Evolutionary conservation across 192 early-diverging fungal genomes (phyloP).

Genomic region (Mortierella claussenii): DNA sequence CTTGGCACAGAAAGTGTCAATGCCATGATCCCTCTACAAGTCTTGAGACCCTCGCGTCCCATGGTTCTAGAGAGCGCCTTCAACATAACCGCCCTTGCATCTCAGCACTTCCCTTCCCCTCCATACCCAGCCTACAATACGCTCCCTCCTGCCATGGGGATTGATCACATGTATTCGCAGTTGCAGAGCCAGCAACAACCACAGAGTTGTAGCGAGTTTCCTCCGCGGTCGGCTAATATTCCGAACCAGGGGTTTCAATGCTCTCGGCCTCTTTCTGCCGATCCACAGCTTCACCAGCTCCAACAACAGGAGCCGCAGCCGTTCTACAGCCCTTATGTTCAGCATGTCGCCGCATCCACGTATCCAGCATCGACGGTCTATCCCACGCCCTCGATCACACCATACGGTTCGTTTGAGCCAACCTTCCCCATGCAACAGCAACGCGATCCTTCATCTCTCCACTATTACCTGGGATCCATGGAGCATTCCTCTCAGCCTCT

Average conservation of each 20-base stretch:
- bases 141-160: not conserved
- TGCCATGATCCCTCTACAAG: slow-evolving; percentile 4
- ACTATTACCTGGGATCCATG: not conserved
- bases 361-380: not conserved
- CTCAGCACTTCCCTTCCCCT: slow-evolving; percentile 1
- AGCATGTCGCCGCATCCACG: not conserved
- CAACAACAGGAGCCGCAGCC: slow-evolving; percentile 1
- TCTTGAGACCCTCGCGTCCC: not conserved
- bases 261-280: not conserved
- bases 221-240: no score
- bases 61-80: not conserved
- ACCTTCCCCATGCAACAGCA: not conserved
- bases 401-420: not conserved
- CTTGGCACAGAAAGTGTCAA: no score
- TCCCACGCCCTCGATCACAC: not conserved
- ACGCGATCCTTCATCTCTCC: not conserved
- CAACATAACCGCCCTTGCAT: not conserved
- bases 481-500: not conserved
- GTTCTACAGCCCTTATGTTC: not conserved
- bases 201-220: not conserved
- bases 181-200: slow-evolving; percentile 9
- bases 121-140: not conserved
- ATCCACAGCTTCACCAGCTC: slow-evolving; percentile 8
- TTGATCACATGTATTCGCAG: not conserved
- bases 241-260: no score